phyloP scores from a whole-genome alignment of 306 rosid species.

The Castanea mollissima region DNA sequence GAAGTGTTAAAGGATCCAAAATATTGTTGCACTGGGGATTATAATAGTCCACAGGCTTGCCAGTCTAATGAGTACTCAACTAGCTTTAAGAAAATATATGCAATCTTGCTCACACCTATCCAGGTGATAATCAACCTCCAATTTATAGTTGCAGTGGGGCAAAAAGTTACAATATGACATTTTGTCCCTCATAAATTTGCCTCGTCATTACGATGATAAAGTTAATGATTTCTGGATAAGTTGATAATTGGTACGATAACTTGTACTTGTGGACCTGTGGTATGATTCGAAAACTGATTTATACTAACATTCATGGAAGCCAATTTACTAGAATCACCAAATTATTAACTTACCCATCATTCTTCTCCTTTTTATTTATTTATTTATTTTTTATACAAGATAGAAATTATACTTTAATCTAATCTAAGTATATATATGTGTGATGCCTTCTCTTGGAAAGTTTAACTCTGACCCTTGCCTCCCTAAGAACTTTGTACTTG shows the following conservation, averaged over 20 bases:
- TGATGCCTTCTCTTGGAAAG: fast-evolving
- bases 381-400: no score
- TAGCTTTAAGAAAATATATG: conserved; percentile 16
- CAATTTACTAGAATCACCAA: no score
- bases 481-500: no score
- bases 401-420: no score
- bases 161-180: conserved; percentile 23
- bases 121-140: conserved; percentile 25
- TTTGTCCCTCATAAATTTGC: conserved; percentile 10
- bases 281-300: no score
- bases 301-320: no score
- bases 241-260: no score
- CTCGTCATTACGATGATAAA: neutral
- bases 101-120: conserved; percentile 23
- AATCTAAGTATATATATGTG: no score
- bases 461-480: fast-evolving
- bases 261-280: no score
- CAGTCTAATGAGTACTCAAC: conserved; percentile 17
- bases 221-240: no score
- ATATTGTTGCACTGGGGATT: conserved; percentile 27
- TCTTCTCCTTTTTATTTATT: no score
- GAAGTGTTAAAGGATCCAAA: conserved; percentile 26
- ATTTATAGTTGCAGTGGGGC: conserved; percentile 34
- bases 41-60: conserved; percentile 10
- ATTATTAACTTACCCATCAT: no score